phyloP scores from a whole-genome alignment of 2,329 filamentous ascomycete species.

The Penicillium sp. region DNA sequence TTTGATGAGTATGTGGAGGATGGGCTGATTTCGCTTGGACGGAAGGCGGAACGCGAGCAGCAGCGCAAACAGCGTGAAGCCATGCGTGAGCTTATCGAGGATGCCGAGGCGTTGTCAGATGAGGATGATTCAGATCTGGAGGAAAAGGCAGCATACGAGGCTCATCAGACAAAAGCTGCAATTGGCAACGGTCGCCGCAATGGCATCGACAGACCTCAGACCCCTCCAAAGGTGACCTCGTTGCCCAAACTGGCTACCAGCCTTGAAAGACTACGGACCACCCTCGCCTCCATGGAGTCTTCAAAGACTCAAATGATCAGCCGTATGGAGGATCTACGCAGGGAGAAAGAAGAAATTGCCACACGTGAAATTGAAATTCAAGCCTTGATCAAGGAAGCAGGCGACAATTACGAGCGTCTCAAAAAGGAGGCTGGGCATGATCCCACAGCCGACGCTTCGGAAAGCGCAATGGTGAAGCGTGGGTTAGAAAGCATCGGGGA shows the following conservation, averaged over 20 bases:
- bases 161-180: slow-evolving; percentile 78
- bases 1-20: slow-evolving; percentile 91
- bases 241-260: slow-evolving; percentile 67
- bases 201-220: slow-evolving; percentile 41
- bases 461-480: slow-evolving; percentile 26
- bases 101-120: slow-evolving; percentile 63
- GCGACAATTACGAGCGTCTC: slow-evolving; percentile 60
- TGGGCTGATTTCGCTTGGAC: slow-evolving; percentile 69
- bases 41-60: slow-evolving; percentile 69
- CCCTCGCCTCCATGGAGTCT: slow-evolving; percentile 58
- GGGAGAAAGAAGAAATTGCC: slow-evolving; percentile 63
- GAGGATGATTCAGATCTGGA: slow-evolving; percentile 60
- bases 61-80: slow-evolving; percentile 61
- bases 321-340: slow-evolving; percentile 60
- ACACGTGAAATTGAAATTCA: slow-evolving; percentile 74
- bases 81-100: slow-evolving; percentile 76
- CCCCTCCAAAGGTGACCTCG: slow-evolving; percentile 68
- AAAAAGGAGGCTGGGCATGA: slow-evolving; percentile 40
- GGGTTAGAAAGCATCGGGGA: slow-evolving; percentile 36
- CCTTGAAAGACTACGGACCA: slow-evolving; percentile 56
- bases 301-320: slow-evolving; percentile 56
- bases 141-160: slow-evolving; percentile 74
- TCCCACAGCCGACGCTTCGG: slow-evolving; percentile 21
- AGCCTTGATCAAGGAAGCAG: slow-evolving; percentile 70
- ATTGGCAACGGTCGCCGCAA: slow-evolving; percentile 51